Percentiles rank a stretch among this genome's conserved stretches.
Conservation (phyloP, 2,329 filamentous ascomycete species). For the Xylariaceae sp. region DNA sequence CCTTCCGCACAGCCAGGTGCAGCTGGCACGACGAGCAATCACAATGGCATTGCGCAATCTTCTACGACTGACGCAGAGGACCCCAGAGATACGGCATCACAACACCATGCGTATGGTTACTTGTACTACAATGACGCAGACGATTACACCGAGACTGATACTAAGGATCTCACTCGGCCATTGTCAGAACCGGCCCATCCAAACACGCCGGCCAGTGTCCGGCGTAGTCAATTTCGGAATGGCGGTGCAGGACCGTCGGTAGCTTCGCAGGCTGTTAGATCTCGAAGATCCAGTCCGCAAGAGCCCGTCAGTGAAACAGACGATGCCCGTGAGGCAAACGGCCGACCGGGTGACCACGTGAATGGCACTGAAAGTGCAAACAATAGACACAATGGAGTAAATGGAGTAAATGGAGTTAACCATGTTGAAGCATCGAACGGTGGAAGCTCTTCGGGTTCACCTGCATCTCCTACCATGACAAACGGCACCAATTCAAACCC, state of each 20-base stretch:
- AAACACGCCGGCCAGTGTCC: neutral
- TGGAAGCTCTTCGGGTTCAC: no score
- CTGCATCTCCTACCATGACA: neutral
- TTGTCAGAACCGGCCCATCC: neutral
- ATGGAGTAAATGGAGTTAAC: neutral
- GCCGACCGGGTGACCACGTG: neutral
- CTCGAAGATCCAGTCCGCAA: neutral
- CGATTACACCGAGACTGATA: slow-evolving; percentile 3
- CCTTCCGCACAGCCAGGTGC: neutral
- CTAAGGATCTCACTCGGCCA: slow-evolving; percentile 8
- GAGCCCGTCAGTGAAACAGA: no score
- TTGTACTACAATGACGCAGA: neutral
- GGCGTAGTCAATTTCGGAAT: no score
- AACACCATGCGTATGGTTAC: neutral
- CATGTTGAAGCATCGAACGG: no score
- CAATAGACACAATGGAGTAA: neutral
- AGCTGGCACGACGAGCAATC: neutral
- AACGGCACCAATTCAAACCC: neutral
- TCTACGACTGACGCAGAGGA: neutral
- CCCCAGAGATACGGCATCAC: neutral
- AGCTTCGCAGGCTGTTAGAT: neutral
- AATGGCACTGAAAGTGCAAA: neutral
- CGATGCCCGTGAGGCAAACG: neutral
- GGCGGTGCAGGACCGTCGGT: no score
- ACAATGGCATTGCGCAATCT: neutral